Evolutionary conservation across 2,329 filamentous ascomycete species (phyloP).

Genomic region (Calonectria ilicicola): DNA sequence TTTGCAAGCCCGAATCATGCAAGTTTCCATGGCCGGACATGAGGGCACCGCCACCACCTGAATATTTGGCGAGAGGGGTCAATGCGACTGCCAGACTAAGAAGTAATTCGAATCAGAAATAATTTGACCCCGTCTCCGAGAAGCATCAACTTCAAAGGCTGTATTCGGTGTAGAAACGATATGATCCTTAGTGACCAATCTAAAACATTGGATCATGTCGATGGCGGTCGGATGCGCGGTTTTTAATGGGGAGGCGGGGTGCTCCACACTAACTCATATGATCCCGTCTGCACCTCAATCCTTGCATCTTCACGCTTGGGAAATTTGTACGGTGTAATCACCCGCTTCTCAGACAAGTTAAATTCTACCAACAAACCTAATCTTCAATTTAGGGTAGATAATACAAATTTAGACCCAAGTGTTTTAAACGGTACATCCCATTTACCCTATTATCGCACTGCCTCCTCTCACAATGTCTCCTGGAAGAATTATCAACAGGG

Average conservation of each 20-base stretch:
- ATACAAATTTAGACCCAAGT: conserved; percentile 14
- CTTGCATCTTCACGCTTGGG: neutral
- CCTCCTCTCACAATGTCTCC: neutral
- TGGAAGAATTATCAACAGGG: conserved; percentile 46
- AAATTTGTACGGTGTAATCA: neutral
- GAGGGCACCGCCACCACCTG: neutral
- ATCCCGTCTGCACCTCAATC: neutral
- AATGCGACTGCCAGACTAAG: too few species aligned
- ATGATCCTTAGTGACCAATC: neutral
- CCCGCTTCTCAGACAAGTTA: conserved; percentile 30
- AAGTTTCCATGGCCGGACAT: conserved; percentile 74
- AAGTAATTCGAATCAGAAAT: too few species aligned
- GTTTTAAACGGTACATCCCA: conserved; percentile 25
- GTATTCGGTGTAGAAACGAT: too few species aligned
- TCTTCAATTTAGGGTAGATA: conserved; percentile 20
- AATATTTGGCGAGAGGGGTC: neutral
- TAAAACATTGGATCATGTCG: neutral
- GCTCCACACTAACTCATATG: neutral
- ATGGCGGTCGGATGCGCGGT: neutral
- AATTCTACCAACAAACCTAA: conserved; percentile 34
- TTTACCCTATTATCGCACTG: neutral
- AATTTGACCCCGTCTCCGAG: too few species aligned
- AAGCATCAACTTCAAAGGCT: too few species aligned
- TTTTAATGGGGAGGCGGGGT: neutral
- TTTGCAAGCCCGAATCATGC: conserved; percentile 64